phyloP scores from a whole-genome alignment of 495 filamentous ascomycete species.

The Hapsidospora chrysogenum region DNA sequence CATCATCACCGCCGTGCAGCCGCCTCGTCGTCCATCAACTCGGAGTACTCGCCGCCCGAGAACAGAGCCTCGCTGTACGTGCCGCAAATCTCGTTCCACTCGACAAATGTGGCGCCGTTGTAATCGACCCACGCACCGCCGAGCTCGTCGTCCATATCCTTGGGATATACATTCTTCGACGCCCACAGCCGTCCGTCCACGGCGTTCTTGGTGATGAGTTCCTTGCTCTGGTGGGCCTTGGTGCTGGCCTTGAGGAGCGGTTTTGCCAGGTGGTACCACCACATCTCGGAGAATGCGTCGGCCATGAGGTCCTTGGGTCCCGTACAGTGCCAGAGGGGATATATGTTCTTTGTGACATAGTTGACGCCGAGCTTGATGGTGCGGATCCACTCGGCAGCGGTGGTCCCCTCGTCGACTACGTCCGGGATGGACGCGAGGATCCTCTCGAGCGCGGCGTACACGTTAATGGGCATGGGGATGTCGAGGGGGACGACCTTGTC shows the following conservation, averaged over 20 bases:
- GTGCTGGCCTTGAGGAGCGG: conserved; percentile 6
- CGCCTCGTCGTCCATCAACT: too few species aligned
- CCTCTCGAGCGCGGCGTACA: not conserved
- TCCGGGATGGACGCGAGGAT: not conserved
- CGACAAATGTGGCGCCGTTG: conserved; percentile 4
- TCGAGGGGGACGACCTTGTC: not conserved
- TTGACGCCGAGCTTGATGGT: conserved; percentile 8
- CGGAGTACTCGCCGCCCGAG: too few species aligned
- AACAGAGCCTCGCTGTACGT: conserved; percentile 1
- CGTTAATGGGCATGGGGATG: conserved; percentile 2
- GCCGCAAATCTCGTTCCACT: conserved; percentile 7
- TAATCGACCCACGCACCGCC: conserved; percentile 6
- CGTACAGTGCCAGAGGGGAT: conserved; percentile 9
- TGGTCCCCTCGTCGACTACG: not conserved
- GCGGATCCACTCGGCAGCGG: conserved; percentile 3
- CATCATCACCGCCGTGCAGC: too few species aligned
- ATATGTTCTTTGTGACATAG: conserved; percentile 6
- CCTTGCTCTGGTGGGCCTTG: not conserved
- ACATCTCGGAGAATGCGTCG: conserved; percentile 7
- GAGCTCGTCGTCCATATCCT: not conserved
- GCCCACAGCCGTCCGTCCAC: conserved; percentile 8
- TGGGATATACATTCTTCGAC: conserved; percentile 5
- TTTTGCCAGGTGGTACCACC: conserved; percentile 7
- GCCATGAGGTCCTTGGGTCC: conserved; percentile 7
- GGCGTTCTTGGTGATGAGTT: conserved; percentile 2